phyloP scores from a whole-genome alignment of 2,329 filamentous ascomycete species.

The Fulvia fulva region DNA sequence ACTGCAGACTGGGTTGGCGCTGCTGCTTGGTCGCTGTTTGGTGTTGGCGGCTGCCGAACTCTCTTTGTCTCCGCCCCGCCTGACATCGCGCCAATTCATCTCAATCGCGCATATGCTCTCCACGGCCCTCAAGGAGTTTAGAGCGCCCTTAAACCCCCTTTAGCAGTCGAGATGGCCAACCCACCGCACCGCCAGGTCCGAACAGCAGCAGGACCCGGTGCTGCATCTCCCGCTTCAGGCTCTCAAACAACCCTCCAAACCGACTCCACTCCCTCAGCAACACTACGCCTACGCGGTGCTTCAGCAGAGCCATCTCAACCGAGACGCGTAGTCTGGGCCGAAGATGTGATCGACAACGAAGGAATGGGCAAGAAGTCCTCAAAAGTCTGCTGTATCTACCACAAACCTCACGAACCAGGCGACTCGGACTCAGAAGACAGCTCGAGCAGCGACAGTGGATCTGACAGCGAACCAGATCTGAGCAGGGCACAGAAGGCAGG shows the following conservation, averaged over 20 bases:
- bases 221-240: constrained; percentile 27
- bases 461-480: constrained; percentile 54
- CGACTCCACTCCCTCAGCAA: constrained; percentile 25
- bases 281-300: constrained; percentile 37
- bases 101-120: not conserved
- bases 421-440: constrained; percentile 73
- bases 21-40: not conserved
- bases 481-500: constrained; percentile 44
- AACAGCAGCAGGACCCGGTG: constrained; percentile 8
- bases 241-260: constrained; percentile 32
- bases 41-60: constrained; percentile 3
- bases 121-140: not conserved
- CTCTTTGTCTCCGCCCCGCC: not conserved
- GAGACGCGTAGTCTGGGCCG: constrained; percentile 82
- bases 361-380: constrained; percentile 89
- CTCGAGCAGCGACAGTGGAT: constrained; percentile 51
- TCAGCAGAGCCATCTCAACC: constrained; percentile 36
- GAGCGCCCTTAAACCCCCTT: too few species aligned
- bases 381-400: constrained; percentile 99
- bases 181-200: not conserved
- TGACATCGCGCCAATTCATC: not conserved
- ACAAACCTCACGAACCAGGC: constrained; percentile 73
- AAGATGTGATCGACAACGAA: constrained; percentile 92
- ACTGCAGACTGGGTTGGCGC: not conserved
- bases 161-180: constrained; percentile 1